phyloP scores from a whole-genome alignment of 129 eudicot species.

The Cynara cardunculus region DNA sequence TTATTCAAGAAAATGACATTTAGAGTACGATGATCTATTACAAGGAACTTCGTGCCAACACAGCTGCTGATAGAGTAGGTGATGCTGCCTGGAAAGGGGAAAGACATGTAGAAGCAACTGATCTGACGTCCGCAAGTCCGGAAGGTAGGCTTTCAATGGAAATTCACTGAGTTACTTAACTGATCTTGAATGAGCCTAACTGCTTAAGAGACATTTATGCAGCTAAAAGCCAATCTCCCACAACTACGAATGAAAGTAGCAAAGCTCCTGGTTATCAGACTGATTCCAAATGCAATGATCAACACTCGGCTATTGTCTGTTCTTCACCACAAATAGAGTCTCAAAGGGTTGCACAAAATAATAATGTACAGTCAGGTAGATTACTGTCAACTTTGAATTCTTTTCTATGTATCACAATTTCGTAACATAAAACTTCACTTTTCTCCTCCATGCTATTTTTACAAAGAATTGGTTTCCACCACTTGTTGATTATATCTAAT shows the following conservation, averaged over 20 bases:
- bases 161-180: neutral
- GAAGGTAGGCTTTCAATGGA: conserved; percentile 48
- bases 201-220: conserved; percentile 16
- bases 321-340: conserved; percentile 46
- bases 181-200: conserved; percentile 20
- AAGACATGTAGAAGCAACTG: conserved; percentile 41
- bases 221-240: conserved; percentile 49
- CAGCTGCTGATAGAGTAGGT: conserved; percentile 53
- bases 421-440: neutral
- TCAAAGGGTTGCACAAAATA: conserved; percentile 52
- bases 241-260: conserved; percentile 35
- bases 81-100: conserved; percentile 61
- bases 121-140: conserved; percentile 43
- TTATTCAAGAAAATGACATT: conserved; percentile 13
- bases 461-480: neutral
- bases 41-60: conserved; percentile 59
- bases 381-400: neutral
- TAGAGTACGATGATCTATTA: conserved; percentile 11
- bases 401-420: neutral
- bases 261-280: conserved; percentile 19
- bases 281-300: conserved; percentile 27
- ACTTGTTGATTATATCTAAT: neutral
- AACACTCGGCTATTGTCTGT: conserved; percentile 34
- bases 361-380: conserved; percentile 60
- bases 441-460: neutral